Evolutionary conservation across 768 basidiomycete genomes (phyloP), one percentile per base, ranked within the genome.

Genomic region (Obba rivulosa): DNA sequence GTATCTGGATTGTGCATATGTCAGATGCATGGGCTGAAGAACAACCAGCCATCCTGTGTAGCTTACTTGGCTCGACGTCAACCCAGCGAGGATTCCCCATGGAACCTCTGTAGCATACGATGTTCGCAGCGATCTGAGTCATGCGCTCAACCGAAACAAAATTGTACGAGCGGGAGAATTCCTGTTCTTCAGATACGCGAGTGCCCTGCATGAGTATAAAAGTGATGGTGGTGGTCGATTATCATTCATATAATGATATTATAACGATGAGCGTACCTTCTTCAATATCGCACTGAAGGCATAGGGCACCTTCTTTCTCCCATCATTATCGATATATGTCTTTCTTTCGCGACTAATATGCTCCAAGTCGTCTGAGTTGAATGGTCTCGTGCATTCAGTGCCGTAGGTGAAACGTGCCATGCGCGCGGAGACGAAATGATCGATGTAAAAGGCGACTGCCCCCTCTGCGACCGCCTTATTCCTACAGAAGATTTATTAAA

Each of bases 401-500:
- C 79, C 79, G 45, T 77, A 80, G 0, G 75, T 75, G 46, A 69
- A 53, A 52, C 69, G 73, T 3, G 77, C 65, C 3, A 80, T 68
- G 24, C 79, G 71, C 4, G 67, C 67, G 5, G 70, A 66, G 4
- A 81, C 78, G 13, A 72, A 70, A 51, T 73, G 73, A 49, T 80
- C 74, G 16, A 81, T 45, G 21, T 62, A 68, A 45, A 59, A 73
- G 2, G 65, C 69, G 20, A 70, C 57, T 4, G 70, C 75, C 2
- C 79, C 79, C 41, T 79, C 75, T 1, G 79, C 75, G 8, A 80
- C 79, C 0, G 77, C 79, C 60, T 70, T 78, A 52, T 67, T 69
- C 23, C 73, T 74, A 45, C n/a, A n/a, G n/a, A n/a, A n/a, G n/a
- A n/a, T n/a, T n/a, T n/a, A 14, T 13, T 13, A n/a, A 10, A 10